A percentile compares a stretch with the other conserved stretches of the same genome.
These are phyloP conservation scores for Erythrobasidium yunnanense DNA, from an alignment of 768 basidiomycete species.

Conservation along the genomic window DNA sequence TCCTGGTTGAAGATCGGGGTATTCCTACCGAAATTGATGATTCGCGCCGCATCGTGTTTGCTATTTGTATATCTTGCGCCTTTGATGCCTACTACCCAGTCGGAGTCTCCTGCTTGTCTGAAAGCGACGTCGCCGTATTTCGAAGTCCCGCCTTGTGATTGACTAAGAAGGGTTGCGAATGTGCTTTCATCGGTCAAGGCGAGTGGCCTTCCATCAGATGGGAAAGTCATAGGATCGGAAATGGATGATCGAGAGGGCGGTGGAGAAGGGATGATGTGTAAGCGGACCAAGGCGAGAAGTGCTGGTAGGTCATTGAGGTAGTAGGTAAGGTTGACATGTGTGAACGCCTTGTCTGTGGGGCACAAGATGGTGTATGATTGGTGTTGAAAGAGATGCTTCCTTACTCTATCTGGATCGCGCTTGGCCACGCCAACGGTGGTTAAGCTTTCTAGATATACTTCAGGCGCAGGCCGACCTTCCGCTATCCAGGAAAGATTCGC, in stretches of 20 bases:
- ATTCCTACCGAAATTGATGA: constrained; percentile 43
- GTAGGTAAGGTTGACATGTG: constrained; percentile 64
- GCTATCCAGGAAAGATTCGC: constrained; percentile 85
- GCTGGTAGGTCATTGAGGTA: constrained; percentile 39
- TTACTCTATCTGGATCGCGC: not conserved
- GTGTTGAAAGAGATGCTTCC: not conserved
- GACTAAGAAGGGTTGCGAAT: constrained; percentile 58
- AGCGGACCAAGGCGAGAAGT: constrained; percentile 40
- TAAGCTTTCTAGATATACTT: constrained; percentile 41
- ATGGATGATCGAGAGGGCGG: not conserved
- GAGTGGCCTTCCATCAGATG: constrained; percentile 22
- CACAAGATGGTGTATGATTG: constrained; percentile 76
- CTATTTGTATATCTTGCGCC: constrained; percentile 43
- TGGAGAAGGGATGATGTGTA: constrained; percentile 41
- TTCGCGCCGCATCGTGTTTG: constrained; percentile 44
- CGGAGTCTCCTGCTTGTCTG: constrained; percentile 45
- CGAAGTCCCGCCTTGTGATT: constrained; percentile 44
- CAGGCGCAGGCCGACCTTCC: constrained; percentile 51
- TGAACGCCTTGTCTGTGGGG: constrained; percentile 86
- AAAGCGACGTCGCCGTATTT: constrained; percentile 80
- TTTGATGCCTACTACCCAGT: constrained; percentile 45
- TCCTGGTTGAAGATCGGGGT: constrained; percentile 43
- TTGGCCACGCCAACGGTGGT: constrained; percentile 32
- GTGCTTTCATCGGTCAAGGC: constrained; percentile 9
- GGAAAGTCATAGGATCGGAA: not conserved